Conservation (phyloP, 78 protist genomes). For the Dictyostelium firmibasis region DNA sequence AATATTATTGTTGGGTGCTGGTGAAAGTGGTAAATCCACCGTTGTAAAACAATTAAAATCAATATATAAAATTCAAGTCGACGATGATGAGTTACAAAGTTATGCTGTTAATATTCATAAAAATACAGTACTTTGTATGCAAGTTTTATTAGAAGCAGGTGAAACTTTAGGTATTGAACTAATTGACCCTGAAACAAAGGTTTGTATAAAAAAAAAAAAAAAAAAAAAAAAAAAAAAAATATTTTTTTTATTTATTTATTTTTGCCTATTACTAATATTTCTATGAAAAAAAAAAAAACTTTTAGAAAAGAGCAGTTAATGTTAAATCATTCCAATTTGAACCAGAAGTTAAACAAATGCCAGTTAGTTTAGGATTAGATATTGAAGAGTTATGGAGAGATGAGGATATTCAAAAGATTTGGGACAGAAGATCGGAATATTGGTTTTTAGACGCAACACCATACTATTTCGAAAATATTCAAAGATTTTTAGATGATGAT, state of each 20-base stretch:
- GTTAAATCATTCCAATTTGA: constrained; percentile 77
- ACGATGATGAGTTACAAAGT: constrained; percentile 72
- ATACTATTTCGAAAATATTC: constrained; percentile 81
- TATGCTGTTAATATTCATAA: constrained; percentile 79
- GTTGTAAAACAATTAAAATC: constrained; percentile 82
- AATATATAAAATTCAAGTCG: constrained; percentile 78
- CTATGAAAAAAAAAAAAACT: too few relatives aligned
- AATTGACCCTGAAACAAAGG: constrained; percentile 57
- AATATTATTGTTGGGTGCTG: constrained; percentile 80
- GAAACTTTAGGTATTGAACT: constrained; percentile 63
- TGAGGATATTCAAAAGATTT: constrained; percentile 53
- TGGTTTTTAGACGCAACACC: constrained; percentile 84
- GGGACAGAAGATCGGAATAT: constrained; percentile 76
- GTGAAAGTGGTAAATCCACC: constrained; percentile 84
- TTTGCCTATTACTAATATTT: too few relatives aligned
- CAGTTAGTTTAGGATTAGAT: constrained; percentile 62
- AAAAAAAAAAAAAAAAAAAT: too few relatives aligned
- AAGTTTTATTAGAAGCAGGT: constrained; percentile 79
- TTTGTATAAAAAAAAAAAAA: neutral
- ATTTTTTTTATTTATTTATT: neutral
- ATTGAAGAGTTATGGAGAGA: constrained; percentile 72
- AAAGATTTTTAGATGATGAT: constrained; percentile 82
- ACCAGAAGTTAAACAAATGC: constrained; percentile 73
- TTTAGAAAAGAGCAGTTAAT: constrained; percentile 48
- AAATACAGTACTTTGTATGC: constrained; percentile 81